Evolutionary conservation across 345 rosid genomes (phyloP), one percentile per base, ranked within the genome.

Genomic region (Salix caprea): DNA sequence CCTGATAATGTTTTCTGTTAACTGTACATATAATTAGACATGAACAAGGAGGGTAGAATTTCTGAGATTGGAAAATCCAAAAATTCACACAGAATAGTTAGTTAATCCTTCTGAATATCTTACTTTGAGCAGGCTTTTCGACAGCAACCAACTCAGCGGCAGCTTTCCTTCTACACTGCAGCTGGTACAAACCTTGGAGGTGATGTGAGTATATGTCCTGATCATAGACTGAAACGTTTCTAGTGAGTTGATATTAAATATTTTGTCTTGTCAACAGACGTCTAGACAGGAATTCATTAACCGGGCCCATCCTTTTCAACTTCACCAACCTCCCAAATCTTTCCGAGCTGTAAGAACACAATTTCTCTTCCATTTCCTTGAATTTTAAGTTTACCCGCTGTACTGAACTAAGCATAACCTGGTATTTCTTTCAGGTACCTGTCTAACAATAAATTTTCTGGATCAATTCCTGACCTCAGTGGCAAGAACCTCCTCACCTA

Each of bases 121-220:
- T 44, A 61, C 28, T 61, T 12, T 61, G 66, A 23, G 70, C 72
- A 69, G 72, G 72, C 52, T 69, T 40, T 69, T 69, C 2, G 72
- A 69, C 32, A 40, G 34, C 56, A 69, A 69, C 44, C 72, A n/a
- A 10, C 72, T 69, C 4, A 42, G 2, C n/a, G 72, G 72, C 32
- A 69, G 21, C 72, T 3, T 42, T 16, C 72, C 72, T 69, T 69
- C 72, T 2, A 69, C 72, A 42, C 24, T 69, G 28, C 3, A 40
- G 4, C 15, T 19, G 8, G 32, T 40, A 19, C 56, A 21, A 40
- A 16, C 52, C 52, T 69, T 69, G 72, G 34, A 40, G 24, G 30
- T 11, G 54, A n/a, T 69, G 72, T 69, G 72, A 40, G 72, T 69
- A 42, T 69, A 44, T 44, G 50, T 44, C 52, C 19, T 23, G 2